Base-by-base conservation (phyloP, 257 asterid species). In the Craterostigma plantagineum region DNA sequence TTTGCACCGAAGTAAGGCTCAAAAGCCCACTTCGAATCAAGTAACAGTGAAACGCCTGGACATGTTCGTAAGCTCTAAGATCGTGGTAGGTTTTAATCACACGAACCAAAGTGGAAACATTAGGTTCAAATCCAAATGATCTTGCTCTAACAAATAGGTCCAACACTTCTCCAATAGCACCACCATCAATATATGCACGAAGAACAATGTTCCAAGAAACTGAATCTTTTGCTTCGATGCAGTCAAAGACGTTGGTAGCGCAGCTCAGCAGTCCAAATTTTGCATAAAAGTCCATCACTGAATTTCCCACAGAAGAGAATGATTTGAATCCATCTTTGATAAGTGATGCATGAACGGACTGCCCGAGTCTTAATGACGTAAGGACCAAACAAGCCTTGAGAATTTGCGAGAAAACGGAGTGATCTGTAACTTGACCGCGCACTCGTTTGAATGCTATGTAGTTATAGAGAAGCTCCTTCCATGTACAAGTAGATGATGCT, bases 141-240 rank as follows among this genome's bases (percentile, higher is more conserved):
- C 75, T 61, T 42, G 87, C 93, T 56, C 52, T 75, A 51, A 42
- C 33, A 57, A 69, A 79, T 63, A 76, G 63, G 38, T 48, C 11
- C 23, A 71, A 54, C 43, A 87, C 93, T 43, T 58, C 64, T 49
- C 50, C 60, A 54, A 57, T 42, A 58, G 53, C 65, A 45, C 63
- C 73, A 36, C 50, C 72, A 53, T 59, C 39, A 43, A 74, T 62
- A 68, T 71, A 57, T 27, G 66, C 84, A 16, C 66, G 77, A 60
- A 84, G 67, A 54, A 80, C 56, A 45, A 72, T 75, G 69, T 84
- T 84, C 96, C 96, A 80, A 2, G 96, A 74, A 55, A 84, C 80
- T 8, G 92, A 74, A 55, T 80, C 96, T 54, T 55, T 64, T 9
- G 40, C 35, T 47, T 12, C 35, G 76, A 68, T 61, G 72, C 61